Evolutionary conservation across 1,284 basidiomycete genomes (phyloP), one percentile per base, ranked within the genome.

Genomic region (Vanrija sp.): DNA sequence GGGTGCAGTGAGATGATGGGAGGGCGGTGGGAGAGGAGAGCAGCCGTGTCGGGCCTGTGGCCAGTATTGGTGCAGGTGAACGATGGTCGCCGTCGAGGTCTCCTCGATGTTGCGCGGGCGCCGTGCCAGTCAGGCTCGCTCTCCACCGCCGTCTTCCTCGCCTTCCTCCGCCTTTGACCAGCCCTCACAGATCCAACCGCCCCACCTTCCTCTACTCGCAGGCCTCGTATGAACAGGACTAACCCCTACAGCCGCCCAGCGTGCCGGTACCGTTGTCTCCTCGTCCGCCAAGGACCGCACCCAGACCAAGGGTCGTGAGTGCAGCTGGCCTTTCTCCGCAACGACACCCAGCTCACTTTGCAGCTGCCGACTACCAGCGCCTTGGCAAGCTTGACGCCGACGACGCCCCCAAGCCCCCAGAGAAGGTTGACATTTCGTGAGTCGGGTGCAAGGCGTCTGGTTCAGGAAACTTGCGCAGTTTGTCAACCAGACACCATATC

Each of bases 301-400:
- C 15, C 55, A 56, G 52, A 43, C 46, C 51, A 43, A 38, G 23
- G 51, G 49, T 12, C 48, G 56, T 57, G 49, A 52, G 57, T 59
- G 23, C 19, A 29, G 38, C 47, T 14, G 47, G 5, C 6, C 29
- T n/a, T 2, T 29, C 34, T 34, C 4, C 34, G 2, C 34, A 7
- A 34, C 28, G 28, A 23, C 21, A 3, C 21, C 5, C 10, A 28
- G 34, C 51, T 48, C 9, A 51, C 51, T 29, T 8, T 43, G 15
- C 59, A 89, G 90, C 88, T 44, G 89, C 90, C 61, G 92, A 97
- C 79, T 91, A 96, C 79, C 90, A 92, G 75, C 85, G 85, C 59
- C 93, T 95, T 73, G 92, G 89, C 38, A 94, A 94, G 74, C 86
- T 96, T 45, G 93, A 94, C 78, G 85, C 89, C 55, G 91, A 96